phyloP scores from a whole-genome alignment of 2,329 filamentous ascomycete genomes.

The Xylariaceae sp. region DNA sequence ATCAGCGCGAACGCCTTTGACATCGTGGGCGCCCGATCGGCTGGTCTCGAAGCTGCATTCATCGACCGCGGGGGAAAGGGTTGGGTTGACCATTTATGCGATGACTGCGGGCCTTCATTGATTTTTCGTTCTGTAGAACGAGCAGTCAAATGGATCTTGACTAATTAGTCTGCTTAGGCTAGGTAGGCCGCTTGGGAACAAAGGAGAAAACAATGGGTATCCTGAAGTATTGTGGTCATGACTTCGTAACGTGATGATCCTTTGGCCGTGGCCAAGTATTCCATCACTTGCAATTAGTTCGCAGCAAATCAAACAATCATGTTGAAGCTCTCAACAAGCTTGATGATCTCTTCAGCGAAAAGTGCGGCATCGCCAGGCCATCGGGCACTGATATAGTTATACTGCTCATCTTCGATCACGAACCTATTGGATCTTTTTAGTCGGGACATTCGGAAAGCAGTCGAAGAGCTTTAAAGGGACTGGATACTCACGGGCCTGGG shows the following conservation, averaged over 20 bases:
- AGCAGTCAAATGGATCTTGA: conserved; percentile 41
- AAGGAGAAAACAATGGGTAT: conserved; percentile 7
- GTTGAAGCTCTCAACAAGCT: conserved; percentile 35
- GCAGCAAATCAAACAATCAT: conserved; percentile 20
- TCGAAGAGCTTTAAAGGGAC: not conserved
- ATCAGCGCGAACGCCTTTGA: conserved; percentile 72
- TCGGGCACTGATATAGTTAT: conserved; percentile 46
- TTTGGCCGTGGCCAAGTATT: not conserved
- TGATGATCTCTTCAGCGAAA: conserved; percentile 39
- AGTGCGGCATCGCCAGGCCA: conserved; percentile 42
- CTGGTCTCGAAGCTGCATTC: conserved; percentile 61
- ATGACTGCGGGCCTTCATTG: conserved; percentile 45
- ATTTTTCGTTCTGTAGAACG: conserved; percentile 53
- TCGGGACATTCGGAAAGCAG: not conserved
- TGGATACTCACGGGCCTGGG: conserved; percentile 37
- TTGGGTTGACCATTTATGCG: conserved; percentile 59
- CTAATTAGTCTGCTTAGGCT: conserved; percentile 1
- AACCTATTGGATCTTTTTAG: conserved; percentile 33
- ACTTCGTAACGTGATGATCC: conserved; percentile 10
- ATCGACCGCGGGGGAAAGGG: conserved; percentile 58
- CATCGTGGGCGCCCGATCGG: conserved; percentile 56
- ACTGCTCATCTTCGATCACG: conserved; percentile 43
- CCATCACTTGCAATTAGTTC: not conserved
- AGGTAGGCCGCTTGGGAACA: not conserved
- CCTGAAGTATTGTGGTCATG: conserved; percentile 2